These are phyloP conservation scores for Fusarium sp. DNA, from an alignment of 2,329 filamentous ascomycete genomes.

Conservation along the genomic window DNA sequence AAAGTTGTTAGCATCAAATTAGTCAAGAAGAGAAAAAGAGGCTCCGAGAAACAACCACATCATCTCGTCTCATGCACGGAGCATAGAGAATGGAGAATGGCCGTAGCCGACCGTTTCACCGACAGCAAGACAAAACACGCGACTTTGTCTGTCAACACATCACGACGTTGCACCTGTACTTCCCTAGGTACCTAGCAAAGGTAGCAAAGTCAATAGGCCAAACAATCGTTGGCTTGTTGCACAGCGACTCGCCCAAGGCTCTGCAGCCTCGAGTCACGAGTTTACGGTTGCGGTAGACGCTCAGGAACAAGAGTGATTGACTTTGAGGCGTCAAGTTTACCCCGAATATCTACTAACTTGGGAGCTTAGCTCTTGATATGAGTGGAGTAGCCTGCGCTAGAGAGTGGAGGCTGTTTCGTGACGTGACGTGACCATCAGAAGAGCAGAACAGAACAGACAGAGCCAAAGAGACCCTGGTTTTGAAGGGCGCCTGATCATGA, in stretches of 20 bases:
- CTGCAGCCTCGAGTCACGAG: not conserved
- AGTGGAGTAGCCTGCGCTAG: slow-evolving; percentile 11
- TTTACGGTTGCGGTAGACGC: slow-evolving; percentile 5
- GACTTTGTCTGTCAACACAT: not conserved
- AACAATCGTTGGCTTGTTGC: not conserved
- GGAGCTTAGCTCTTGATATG: slow-evolving; percentile 4
- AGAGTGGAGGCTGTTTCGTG: slow-evolving; percentile 15
- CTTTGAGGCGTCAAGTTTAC: slow-evolving; percentile 15
- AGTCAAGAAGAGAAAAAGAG: not conserved
- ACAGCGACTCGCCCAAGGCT: not conserved
- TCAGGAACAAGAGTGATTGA: slow-evolving; percentile 12
- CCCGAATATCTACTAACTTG: slow-evolving; percentile 4
- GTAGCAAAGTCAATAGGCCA: not conserved
- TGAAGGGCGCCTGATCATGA: slow-evolving; percentile 35
- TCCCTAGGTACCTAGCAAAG: not conserved
- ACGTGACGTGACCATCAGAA: slow-evolving; percentile 28
- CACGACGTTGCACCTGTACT: slow-evolving; percentile 16
- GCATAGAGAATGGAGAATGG: not conserved
- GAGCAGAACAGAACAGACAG: not conserved
- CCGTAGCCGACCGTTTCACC: slow-evolving; percentile 23
- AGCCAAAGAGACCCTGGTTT: slow-evolving; percentile 17
- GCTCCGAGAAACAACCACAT: slow-evolving; percentile 16
- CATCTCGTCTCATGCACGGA: not conserved
- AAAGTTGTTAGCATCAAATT: not conserved
- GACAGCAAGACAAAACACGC: slow-evolving; percentile 24